Conservation (phyloP, 192 early-diverging fungal species). For the Coemansia sp. region DNA sequence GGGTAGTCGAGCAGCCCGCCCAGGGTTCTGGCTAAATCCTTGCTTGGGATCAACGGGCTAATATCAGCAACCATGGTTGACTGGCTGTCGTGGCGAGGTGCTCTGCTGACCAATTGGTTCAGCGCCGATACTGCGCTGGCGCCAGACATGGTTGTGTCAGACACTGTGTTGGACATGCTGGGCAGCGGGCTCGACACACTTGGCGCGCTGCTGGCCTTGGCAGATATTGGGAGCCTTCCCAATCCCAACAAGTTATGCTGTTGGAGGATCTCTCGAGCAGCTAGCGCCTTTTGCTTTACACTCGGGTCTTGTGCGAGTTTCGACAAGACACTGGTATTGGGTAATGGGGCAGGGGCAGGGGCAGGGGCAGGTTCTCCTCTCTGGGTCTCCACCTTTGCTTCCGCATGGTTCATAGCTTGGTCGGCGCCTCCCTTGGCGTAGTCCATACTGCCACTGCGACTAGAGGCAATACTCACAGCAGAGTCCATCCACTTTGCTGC, state of each 20-base stretch:
- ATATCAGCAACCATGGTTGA: conserved; percentile 1
- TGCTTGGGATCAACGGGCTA: not conserved
- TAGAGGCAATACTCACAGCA: not conserved
- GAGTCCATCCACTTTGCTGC: conserved; percentile 3
- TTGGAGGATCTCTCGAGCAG: conserved; percentile 29
- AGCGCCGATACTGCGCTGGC: not conserved
- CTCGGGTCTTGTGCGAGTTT: conserved; percentile 24
- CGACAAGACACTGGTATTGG: not conserved
- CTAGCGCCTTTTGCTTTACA: conserved; percentile 21
- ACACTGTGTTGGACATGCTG: not conserved
- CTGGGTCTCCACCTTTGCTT: not conserved
- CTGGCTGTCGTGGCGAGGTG: conserved; percentile 1
- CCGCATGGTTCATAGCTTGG: not conserved
- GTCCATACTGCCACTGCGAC: not conserved
- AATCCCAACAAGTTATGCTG: conserved; percentile 23
- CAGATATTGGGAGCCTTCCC: not conserved
- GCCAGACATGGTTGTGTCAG: not conserved
- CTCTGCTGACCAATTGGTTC: not conserved
- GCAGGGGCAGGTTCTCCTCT: not conserved
- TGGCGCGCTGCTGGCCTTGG: not conserved
- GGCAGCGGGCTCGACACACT: not conserved
- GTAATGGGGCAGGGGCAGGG: no score
- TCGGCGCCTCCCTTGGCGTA: not conserved
- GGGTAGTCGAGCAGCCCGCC: not conserved
- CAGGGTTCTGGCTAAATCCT: not conserved